These are phyloP conservation scores for Piromyces finnis DNA, from an alignment of 192 early-diverging fungal genomes.

Conservation along the genomic window DNA sequence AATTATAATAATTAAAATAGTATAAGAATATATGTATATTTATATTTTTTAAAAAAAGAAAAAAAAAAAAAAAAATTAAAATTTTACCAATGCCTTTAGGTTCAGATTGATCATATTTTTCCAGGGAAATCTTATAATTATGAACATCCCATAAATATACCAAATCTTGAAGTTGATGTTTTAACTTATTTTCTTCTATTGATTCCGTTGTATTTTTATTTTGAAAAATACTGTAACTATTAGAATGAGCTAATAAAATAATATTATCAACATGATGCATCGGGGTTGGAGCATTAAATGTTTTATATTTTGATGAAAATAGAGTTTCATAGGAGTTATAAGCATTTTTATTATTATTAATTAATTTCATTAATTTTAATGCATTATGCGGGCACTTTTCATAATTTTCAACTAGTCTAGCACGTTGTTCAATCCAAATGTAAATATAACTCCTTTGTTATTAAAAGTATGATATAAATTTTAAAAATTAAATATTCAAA, in stretches of 20 bases:
- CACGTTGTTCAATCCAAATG: neutral
- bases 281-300: neutral
- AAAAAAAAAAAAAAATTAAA: too few relatives aligned
- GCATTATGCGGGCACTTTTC: neutral
- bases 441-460: neutral
- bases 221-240: neutral
- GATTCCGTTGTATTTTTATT: neutral
- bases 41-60: too few relatives aligned
- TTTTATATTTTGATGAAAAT: neutral
- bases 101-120: constrained; percentile 24
- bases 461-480: too few relatives aligned
- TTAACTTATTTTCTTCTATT: constrained; percentile 7
- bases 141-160: constrained; percentile 28
- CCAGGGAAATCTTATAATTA: constrained; percentile 16
- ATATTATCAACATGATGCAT: neutral
- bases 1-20: too few relatives aligned
- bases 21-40: too few relatives aligned
- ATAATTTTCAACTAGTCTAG: neutral
- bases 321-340: neutral
- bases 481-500: too few relatives aligned
- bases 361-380: neutral
- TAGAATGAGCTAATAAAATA: neutral
- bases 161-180: constrained; percentile 34
- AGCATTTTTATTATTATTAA: neutral
- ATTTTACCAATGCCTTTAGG: constrained; percentile 17